Conservation (phyloP, 1,139 yeast species). For the Barnettozyma hawaiiensis region DNA sequence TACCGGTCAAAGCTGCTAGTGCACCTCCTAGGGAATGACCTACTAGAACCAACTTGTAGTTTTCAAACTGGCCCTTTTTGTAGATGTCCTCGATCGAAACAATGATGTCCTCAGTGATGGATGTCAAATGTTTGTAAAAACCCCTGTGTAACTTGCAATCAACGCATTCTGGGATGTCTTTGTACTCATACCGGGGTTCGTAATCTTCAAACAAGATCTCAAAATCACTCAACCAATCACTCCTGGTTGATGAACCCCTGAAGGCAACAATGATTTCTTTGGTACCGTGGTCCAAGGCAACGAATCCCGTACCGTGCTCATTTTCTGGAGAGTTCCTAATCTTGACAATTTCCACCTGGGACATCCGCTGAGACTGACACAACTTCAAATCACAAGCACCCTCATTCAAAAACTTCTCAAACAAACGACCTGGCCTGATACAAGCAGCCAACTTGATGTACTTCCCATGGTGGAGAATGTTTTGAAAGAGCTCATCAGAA, state of each 20-base stretch:
- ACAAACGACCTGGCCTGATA: slow-evolving; percentile 15
- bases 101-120: slow-evolving; percentile 26
- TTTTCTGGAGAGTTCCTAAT: slow-evolving; percentile 20
- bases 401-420: slow-evolving; percentile 8
- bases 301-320: slow-evolving; percentile 47
- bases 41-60: slow-evolving; percentile 45
- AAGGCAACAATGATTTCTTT: slow-evolving; percentile 41
- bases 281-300: slow-evolving; percentile 38
- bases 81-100: slow-evolving; percentile 13
- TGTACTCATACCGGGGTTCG: slow-evolving; percentile 14
- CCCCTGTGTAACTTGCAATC: slow-evolving; percentile 60
- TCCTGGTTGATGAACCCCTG: slow-evolving; percentile 52
- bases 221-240: slow-evolving; percentile 57
- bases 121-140: slow-evolving; percentile 37
- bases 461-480: slow-evolving; percentile 19
- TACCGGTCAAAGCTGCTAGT: slow-evolving; percentile 53
- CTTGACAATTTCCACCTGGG: slow-evolving; percentile 12
- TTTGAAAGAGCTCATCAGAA: slow-evolving; percentile 12
- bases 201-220: slow-evolving; percentile 19
- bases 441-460: slow-evolving; percentile 21
- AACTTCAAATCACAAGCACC: slow-evolving; percentile 21
- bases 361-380: slow-evolving; percentile 12
- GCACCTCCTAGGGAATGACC: slow-evolving; percentile 82
- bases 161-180: slow-evolving; percentile 30
- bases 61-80: slow-evolving; percentile 17